These are phyloP conservation scores for Globisporangium mamillatum DNA, from an alignment of 352 stramenopile species.

Conservation along the genomic window DNA sequence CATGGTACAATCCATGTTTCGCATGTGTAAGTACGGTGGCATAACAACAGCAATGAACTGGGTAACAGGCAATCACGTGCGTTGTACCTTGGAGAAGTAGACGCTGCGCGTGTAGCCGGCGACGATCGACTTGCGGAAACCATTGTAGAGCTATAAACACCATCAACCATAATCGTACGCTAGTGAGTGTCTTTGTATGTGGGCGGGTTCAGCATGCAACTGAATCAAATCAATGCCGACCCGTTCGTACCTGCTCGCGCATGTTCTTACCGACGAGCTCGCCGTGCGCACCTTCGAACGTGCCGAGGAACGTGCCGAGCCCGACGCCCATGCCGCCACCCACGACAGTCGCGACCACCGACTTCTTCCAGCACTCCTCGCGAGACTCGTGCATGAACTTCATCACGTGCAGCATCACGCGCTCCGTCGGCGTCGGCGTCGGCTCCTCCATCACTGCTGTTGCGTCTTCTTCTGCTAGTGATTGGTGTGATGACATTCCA, in stretches of 20 bases:
- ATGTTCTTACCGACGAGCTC: constrained; percentile 84
- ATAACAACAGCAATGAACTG: not conserved
- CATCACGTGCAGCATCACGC: constrained; percentile 41
- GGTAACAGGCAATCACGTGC: not conserved
- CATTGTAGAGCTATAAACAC: constrained; percentile 65
- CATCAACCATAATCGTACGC: not conserved
- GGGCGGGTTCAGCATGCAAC: not conserved
- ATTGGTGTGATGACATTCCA: not conserved
- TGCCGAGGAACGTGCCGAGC: constrained; percentile 83
- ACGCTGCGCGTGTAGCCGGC: constrained; percentile 76
- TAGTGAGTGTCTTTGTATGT: not conserved
- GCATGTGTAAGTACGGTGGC: not conserved
- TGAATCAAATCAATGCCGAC: not conserved
- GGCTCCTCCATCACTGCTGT: constrained; percentile 20
- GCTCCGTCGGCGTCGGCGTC: constrained; percentile 28
- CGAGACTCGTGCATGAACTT: constrained; percentile 80
- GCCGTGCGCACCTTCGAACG: constrained; percentile 83
- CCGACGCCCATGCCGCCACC: constrained; percentile 78
- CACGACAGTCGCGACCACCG: constrained; percentile 66
- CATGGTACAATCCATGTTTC: not conserved
- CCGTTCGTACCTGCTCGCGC: constrained; percentile 55
- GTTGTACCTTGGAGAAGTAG: constrained; percentile 85
- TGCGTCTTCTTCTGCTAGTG: constrained; percentile 11
- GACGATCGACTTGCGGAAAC: constrained; percentile 81
- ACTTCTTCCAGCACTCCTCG: constrained; percentile 85